A percentile compares a stretch with the other conserved stretches of the same genome.
These are phyloP conservation scores for Monilinia fructigena DNA, from an alignment of 2,329 filamentous ascomycete species.

Conservation along the genomic window DNA sequence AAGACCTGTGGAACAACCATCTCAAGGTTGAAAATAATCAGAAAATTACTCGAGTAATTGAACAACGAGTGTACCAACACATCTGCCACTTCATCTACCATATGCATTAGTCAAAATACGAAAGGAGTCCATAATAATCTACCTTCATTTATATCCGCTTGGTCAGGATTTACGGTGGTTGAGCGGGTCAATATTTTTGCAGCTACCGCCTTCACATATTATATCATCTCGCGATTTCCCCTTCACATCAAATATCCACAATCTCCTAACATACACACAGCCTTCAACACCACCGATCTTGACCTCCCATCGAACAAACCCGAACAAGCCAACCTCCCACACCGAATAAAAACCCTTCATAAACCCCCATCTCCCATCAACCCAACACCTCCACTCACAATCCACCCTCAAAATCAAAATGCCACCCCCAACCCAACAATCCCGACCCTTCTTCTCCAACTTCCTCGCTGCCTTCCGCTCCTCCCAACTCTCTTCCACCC, in stretches of 20 bases:
- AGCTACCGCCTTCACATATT: neutral
- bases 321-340: neutral
- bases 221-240: constrained; percentile 1
- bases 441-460: constrained; percentile 39
- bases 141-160: constrained; percentile 4
- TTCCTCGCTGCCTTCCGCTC: constrained; percentile 41
- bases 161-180: constrained; percentile 1
- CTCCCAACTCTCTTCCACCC: constrained; percentile 28
- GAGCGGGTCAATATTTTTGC: constrained; percentile 4
- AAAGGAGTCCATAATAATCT: neutral
- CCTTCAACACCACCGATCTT: neutral
- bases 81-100: constrained; percentile 17
- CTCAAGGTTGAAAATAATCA: too few relatives aligned
- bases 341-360: neutral
- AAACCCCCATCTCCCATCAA: neutral
- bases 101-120: neutral
- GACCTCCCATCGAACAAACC: neutral
- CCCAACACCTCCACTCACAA: neutral
- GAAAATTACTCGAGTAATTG: too few relatives aligned
- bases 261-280: neutral
- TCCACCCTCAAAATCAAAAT: neutral
- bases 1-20: neutral
- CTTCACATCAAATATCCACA: constrained; percentile 7
- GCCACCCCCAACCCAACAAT: constrained; percentile 36
- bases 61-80: neutral